Base-by-base conservation (phyloP, 2,329 filamentous ascomycete genomes). In the Capronia epimyces region DNA sequence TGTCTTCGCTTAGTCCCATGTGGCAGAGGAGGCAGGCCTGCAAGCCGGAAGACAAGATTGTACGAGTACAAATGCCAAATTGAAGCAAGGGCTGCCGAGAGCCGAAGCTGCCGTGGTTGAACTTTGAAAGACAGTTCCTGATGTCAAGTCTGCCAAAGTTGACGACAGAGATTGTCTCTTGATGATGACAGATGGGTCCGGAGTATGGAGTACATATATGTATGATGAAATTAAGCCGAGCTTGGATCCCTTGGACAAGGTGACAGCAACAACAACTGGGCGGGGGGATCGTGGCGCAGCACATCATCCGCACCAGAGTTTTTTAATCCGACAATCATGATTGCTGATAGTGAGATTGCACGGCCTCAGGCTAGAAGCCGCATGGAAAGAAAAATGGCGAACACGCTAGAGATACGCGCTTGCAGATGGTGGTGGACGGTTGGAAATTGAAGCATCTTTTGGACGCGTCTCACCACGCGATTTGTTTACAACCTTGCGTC, bases 401-500 rank as follows among this genome's bases (percentile, higher is more conserved):
- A 32, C 46, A 16, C 46, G 37, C 46, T 49, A 49, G 29, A 34
- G 9, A 43, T n/a, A 42, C 27, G 34, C 44, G 52, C 42, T 34
- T 39, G 43, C 25, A 37, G 7, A 42, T 22, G 24, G 25, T 25
- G 18, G 15, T 31, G 27, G 16, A 22, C 34, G 34, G 41, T 34
- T 37, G 34, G 34, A 37, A 37, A 37, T 31, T 37, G 25, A 24
- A 16, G 10, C n/a, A 40, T 9, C 27, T 43, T 22, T 16, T 13
- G 32, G 36, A 50, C 46, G 51, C 46, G 51, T 39, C 32, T 29
- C 51, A 39, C 45, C 6, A 18, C 34, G 34, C 16, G 34, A 9
- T 20, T 47, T 54, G 52, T 54, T 54, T 48, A 54, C 52, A 44
- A 39, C n/a, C 31, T 32, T 27, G 44, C 48, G 39, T 48, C 27